Evolutionary conservation across 305 asterid species (phyloP), one percentile per base, ranked within the genome.

Genomic region (Stenogyne calaminthoides): DNA sequence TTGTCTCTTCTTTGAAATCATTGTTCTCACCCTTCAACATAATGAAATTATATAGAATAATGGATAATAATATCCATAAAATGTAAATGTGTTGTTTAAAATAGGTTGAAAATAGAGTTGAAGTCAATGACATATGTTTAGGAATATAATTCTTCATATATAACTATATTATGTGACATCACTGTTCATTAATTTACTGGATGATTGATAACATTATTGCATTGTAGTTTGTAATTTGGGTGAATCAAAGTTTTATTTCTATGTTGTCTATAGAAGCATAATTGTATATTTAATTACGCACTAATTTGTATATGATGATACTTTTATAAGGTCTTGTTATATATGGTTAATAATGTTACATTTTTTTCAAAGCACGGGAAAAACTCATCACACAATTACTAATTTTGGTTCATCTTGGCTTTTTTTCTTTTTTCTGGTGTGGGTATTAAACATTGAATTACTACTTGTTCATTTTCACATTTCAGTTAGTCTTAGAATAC

Each of bases 11-110:
- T 32, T 32, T 32, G 7, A 32, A 32, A 32, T 32, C 36, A 4
- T 3, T 32, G 7, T 32, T 32, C 36, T 8, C 36, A 68, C 44
- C 64, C 27, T 46, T 51, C 29, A 61, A 32, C 42, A 47, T 20
- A 62, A 60, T 47, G 12, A 51, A 67, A 47, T 75, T 56, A 74
- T 52, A 37, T 34, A 47, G 76, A 62, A 12, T n/a, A 51, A 36
- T 52, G 62, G 59, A 29, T 11, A 59, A n/a, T n/a, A n/a, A 18
- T 44, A 29, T 42, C 9, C 36, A 7, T 36, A 16, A 71, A 66
- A 20, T 5, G 15, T 25, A 44, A 39, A 20, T 27, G 9, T 14
- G 27, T 59, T 58, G 37, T 44, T 9, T 20, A 19, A 37, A 69
- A 27, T 67, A 20, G 15, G 39, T 19, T 69, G 59, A 47, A 51